A percentile compares a stretch with the other conserved stretches of the same genome.
Conservation (phyloP, 2,329 filamentous ascomycete species). For the Sclerotinia trifoliorum region DNA sequence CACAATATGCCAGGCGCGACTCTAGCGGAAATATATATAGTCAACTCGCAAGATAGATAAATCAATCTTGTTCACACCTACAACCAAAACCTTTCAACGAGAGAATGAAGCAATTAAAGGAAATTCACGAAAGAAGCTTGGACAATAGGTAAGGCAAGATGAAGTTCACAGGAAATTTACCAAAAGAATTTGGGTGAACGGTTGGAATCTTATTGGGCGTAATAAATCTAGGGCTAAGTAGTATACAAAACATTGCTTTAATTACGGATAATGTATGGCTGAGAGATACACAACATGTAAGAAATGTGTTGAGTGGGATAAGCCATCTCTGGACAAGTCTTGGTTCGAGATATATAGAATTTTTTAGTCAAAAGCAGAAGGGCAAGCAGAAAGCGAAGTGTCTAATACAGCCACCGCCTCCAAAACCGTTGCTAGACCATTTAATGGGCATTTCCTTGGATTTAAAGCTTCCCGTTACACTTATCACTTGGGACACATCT, state of each 20-base stretch:
- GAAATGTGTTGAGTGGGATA: not conserved
- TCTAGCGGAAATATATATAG: no score
- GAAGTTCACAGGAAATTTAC: no score
- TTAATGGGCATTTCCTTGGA: not conserved
- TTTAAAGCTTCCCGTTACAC: not conserved
- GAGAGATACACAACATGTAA: not conserved
- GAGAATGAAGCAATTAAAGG: no score
- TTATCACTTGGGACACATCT: not conserved
- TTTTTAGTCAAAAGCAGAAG: no score
- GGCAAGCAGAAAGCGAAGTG: not conserved
- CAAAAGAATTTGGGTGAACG: no score
- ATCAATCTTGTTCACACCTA: no score
- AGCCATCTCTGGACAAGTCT: not conserved
- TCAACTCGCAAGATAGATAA: no score
- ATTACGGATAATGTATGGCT: not conserved
- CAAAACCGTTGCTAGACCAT: not conserved
- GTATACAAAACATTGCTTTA: not conserved
- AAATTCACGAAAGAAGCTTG: no score
- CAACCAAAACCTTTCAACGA: no score
- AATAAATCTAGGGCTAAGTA: not conserved
- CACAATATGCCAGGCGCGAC: no score
- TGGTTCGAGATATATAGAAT: not conserved
- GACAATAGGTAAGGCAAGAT: no score
- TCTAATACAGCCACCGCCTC: not conserved
- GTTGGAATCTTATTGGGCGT: not conserved